Base-by-base conservation (phyloP, 768 basidiomycete species). In the Trametes cingulata region DNA sequence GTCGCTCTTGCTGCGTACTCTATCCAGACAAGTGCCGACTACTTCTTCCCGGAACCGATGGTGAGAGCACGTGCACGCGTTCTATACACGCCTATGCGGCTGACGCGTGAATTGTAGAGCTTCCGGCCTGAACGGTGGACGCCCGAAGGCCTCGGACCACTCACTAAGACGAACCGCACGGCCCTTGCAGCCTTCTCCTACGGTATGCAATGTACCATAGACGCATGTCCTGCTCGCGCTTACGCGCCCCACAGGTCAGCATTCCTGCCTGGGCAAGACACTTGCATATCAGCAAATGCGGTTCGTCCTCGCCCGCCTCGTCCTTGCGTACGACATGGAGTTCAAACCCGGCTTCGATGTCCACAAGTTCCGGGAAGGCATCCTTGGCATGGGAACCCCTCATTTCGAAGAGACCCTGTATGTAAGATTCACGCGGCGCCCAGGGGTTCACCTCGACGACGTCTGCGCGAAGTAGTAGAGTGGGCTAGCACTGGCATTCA, bases 91-190 rank as follows among this genome's bases (percentile, higher is more conserved):
- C n/a, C n/a, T n/a, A n/a, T n/a, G 6, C 78, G 65, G 68, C 20
- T 55, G 0, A 20, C 27, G 14, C 56, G 7, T 49, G 33, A 6
- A 0, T 5, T 13, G 2, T 57, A 62, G 63, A 27, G n/a, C 9
- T 75, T 71, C 55, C 62, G 54, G 7, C 73, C 74, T 20, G 72
- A 75, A 36, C 58, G 75, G 19, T 75, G 75, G 74, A 61, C 69
- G 17, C 65, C 69, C n/a, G 70, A 55, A 4, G 73, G 73, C 19
- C 64, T 73, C 6, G 72, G 72, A 5, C 67, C 56, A 13, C 9
- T 43, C 37, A 49, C 56, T 4, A 39, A 22, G 40, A 51, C 59
- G 19, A 52, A 58, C 37, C 42, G 50, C 33, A 10, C 47, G 15
- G 68, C 64, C 1, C 43, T 69, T 25, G 45, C 60, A 14, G 27